phyloP scores from a whole-genome alignment of 164 flowering plant species.

The Vitis riparia region DNA sequence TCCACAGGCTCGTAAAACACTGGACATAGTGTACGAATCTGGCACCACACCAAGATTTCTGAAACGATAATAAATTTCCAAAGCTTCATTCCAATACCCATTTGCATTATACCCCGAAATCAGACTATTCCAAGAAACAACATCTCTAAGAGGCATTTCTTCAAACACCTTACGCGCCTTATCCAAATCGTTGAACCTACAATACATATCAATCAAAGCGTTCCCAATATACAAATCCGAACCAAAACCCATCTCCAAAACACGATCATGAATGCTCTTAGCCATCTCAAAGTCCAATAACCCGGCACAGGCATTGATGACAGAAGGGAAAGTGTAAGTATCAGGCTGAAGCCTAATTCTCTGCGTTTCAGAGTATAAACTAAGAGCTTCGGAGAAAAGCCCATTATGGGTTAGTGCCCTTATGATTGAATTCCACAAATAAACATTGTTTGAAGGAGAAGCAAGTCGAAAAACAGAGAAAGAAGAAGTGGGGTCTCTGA shows the following conservation, averaged over 20 bases:
- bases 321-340: conserved; percentile 48
- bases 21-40: conserved; percentile 33
- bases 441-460: conserved; percentile 31
- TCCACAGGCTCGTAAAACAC: conserved; percentile 42
- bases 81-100: conserved; percentile 29
- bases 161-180: conserved; percentile 46
- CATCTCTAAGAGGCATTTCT: conserved; percentile 41
- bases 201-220: conserved; percentile 51
- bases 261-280: conserved; percentile 32
- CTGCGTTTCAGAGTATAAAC: conserved; percentile 32
- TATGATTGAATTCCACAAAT: conserved; percentile 54
- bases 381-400: conserved; percentile 33
- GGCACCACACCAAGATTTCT: conserved; percentile 22
- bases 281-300: conserved; percentile 36
- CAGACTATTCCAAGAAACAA: conserved; percentile 50
- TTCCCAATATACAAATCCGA: conserved; percentile 54
- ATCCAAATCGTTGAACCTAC: conserved; percentile 23
- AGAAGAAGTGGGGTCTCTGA: conserved; percentile 30
- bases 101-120: conserved; percentile 41
- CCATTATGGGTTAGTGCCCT: conserved; percentile 53
- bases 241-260: conserved; percentile 38
- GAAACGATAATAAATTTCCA: conserved; percentile 22
- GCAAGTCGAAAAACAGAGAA: conserved; percentile 31
- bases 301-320: conserved; percentile 50
- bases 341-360: conserved; percentile 33